Evolutionary conservation across 768 basidiomycete species (phyloP), one percentile per base, ranked within the genome.

Genomic region (Russula compacta): DNA sequence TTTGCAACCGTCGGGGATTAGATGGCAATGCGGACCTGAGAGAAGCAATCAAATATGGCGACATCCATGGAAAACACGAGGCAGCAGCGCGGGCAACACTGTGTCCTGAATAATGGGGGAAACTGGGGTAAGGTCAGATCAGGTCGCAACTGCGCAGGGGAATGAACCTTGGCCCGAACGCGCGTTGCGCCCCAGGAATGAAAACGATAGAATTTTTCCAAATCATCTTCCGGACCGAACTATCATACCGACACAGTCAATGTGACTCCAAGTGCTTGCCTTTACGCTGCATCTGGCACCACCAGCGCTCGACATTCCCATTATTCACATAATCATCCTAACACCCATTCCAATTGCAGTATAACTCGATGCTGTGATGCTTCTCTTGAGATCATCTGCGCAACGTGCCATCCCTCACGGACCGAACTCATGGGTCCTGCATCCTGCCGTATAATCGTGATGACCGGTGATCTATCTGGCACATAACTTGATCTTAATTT

Each of bases 31-130:
- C 40, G 35, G 14, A 19, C 40, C 29, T 40, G 54, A 8, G 32
- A 50, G 56, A 58, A 51, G 32, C 32, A 1, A 43, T 9, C 57
- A 35, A 51, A 58, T 36, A 51, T 42, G 33, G 57, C 19, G 32
- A 33, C 8, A 33, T 38, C 21, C 46, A 38, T 10, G 32, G 6
- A 59, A 4, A 35, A 40, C 61, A 62, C 51, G 61, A 62, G 61
- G 61, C 51, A 21, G 4, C 39, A 35, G 29, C 44, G 9, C 58
- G 43, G 39, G 33, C 4, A 24, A 32, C 12, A 8, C 8, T 32
- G n/a, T n/a, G n/a, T n/a, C n/a, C n/a, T n/a, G 36, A 9, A 39
- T n/a, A 42, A 56, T 48, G 24, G 33, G 46, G 33, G 19, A 43
- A 49, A 14, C 24, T 47, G 44, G 39, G 19, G 33, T 32, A 33